Percentiles rank a stretch among this genome's conserved stretches.
phyloP scores from a whole-genome alignment of 2,329 filamentous ascomycete genomes.

The Aureobasidium sp. region DNA sequence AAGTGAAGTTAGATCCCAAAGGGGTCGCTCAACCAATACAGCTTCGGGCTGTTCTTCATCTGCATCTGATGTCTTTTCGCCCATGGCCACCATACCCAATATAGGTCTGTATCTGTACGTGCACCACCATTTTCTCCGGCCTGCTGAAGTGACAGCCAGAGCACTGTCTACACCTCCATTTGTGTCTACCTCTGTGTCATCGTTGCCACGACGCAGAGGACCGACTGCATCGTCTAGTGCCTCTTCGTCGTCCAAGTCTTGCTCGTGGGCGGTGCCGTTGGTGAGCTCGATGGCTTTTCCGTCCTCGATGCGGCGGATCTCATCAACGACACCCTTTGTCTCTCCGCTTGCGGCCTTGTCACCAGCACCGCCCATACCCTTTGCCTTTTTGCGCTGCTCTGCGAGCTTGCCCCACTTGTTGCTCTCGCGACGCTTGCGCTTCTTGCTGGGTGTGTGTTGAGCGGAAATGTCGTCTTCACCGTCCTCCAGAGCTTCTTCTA shows the following conservation, averaged over 20 bases:
- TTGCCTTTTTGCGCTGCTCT: constrained; percentile 32
- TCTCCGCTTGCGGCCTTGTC: constrained; percentile 35
- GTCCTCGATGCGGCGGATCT: constrained; percentile 20
- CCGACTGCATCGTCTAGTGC: constrained; percentile 33
- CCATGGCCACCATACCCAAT: constrained; percentile 59
- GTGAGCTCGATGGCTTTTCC: constrained; percentile 21
- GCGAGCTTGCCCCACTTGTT: constrained; percentile 16
- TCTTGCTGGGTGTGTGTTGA: constrained; percentile 21
- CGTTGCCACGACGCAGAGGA: constrained; percentile 27
- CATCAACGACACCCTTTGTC: constrained; percentile 25
- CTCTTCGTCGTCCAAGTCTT: constrained; percentile 33
- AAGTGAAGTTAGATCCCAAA: constrained; percentile 16
- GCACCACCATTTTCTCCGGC: constrained; percentile 52
- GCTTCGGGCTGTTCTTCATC: constrained; percentile 55
- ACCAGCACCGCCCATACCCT: constrained; percentile 47
- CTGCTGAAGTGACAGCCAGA: constrained; percentile 18
- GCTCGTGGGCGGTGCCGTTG: constrained; percentile 22
- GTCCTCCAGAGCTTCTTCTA: neutral
- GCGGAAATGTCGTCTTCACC: constrained; percentile 11
- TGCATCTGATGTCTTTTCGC: constrained; percentile 37
- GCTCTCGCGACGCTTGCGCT: constrained; percentile 32
- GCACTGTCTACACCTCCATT: constrained; percentile 20
- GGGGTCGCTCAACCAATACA: constrained; percentile 75
- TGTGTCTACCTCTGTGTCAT: constrained; percentile 22
- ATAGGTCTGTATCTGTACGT: constrained; percentile 95